phyloP scores from a whole-genome alignment of 345 rosid species.

The Rhodomyrtus tomentosa region DNA sequence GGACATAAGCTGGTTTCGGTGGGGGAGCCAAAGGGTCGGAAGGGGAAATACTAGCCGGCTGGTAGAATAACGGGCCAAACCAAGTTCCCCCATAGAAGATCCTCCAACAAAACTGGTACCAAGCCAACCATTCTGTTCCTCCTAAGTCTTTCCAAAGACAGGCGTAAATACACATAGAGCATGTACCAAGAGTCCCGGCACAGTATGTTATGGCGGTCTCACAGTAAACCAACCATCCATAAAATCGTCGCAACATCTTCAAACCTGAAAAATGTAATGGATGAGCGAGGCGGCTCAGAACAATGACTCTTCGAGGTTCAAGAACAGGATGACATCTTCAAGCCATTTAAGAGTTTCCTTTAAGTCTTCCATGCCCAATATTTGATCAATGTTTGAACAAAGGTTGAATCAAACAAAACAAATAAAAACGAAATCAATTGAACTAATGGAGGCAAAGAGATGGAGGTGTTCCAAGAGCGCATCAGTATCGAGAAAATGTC shows the following conservation, averaged over 20 bases:
- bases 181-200: neutral
- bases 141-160: neutral
- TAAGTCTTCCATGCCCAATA: neutral
- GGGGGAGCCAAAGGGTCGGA: neutral
- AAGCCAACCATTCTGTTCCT: neutral
- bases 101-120: neutral
- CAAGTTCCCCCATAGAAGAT: neutral
- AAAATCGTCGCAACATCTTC: neutral
- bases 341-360: neutral
- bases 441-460: neutral
- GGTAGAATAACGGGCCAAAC: neutral
- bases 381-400: neutral
- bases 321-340: neutral
- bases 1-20: neutral
- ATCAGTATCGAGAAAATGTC: neutral
- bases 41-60: neutral
- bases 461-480: neutral
- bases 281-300: neutral
- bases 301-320: neutral
- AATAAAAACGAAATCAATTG: neutral
- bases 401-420: neutral
- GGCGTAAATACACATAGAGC: neutral
- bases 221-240: neutral
- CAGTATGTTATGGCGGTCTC: neutral
- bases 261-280: neutral